These are phyloP conservation scores for Fusarium mangiferae DNA, from an alignment of 2,329 filamentous ascomycete species.

Conservation along the genomic window DNA sequence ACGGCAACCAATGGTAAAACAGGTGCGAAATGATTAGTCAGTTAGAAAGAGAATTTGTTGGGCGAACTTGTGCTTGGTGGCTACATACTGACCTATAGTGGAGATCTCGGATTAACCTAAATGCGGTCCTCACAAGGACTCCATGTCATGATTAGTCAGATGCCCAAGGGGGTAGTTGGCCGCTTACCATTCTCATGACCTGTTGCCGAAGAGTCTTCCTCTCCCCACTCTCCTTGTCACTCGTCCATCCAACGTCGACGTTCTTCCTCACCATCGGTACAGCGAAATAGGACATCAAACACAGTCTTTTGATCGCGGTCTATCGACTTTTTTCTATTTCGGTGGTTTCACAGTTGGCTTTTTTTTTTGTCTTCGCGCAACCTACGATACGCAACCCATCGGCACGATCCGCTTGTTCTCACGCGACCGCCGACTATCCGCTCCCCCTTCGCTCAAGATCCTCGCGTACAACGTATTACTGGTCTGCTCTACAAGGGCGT, in stretches of 20 bases:
- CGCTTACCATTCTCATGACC: conserved; percentile 15
- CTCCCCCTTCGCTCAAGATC: conserved; percentile 13
- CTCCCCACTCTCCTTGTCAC: conserved; percentile 31
- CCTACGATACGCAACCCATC: conserved; percentile 4
- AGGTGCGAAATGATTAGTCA: conserved; percentile 39
- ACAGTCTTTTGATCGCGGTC: conserved; percentile 5
- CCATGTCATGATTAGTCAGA: conserved; percentile 30
- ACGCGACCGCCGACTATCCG: conserved; percentile 11
- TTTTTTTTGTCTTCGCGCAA: neutral
- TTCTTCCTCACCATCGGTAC: conserved; percentile 30
- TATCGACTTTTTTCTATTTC: neutral
- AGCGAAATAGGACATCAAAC: conserved; percentile 16
- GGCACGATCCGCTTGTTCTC: conserved; percentile 15
- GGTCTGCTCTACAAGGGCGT: conserved; percentile 40
- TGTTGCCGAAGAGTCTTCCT: conserved; percentile 35
- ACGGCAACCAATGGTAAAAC: conserved; percentile 45
- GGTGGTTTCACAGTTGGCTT: neutral
- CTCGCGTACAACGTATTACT: conserved; percentile 24
- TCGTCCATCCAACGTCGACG: conserved; percentile 30
- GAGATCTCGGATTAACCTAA: conserved; percentile 25
- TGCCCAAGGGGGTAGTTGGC: neutral
- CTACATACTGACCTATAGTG: neutral
- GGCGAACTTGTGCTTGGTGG: neutral
- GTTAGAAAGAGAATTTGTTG: conserved; percentile 13
- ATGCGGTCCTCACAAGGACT: neutral